Percentiles rank a stretch among this genome's conserved stretches.
Conservation (phyloP, 306 rosid genomes). For the Elaeagnus macrophylla region DNA sequence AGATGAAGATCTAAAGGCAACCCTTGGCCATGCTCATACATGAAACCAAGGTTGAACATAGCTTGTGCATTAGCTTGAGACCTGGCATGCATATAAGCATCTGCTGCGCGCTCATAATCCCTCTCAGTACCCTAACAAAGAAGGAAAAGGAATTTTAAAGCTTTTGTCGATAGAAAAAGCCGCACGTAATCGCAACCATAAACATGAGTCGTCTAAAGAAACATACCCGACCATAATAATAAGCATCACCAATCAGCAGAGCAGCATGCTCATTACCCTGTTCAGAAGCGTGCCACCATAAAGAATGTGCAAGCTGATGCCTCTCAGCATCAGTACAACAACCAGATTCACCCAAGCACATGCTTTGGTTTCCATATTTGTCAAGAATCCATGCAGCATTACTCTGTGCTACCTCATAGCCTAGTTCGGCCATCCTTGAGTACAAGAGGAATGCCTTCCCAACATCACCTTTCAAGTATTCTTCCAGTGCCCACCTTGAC, state of each 20-base stretch:
- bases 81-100: constrained; percentile 94
- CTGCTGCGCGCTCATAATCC: constrained; percentile 92
- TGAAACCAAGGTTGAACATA: constrained; percentile 96
- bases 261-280: constrained; percentile 99
- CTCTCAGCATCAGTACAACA: constrained; percentile 77
- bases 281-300: constrained; percentile 99
- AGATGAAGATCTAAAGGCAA: constrained; percentile 84
- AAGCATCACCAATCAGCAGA: constrained; percentile 91
- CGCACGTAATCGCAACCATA: constrained; percentile 1
- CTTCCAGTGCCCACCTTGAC: constrained; percentile 97
- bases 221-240: constrained; percentile 97
- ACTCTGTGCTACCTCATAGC: constrained; percentile 96
- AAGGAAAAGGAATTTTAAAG: constrained; percentile 1
- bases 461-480: constrained; percentile 82
- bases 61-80: constrained; percentile 88
- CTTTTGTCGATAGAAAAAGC: constrained; percentile 1
- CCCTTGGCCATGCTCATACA: constrained; percentile 96
- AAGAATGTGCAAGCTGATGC: constrained; percentile 90
- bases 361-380: constrained; percentile 85
- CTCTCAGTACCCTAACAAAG: constrained; percentile 70
- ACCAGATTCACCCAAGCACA: constrained; percentile 94
- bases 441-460: constrained; percentile 90
- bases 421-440: constrained; percentile 97
- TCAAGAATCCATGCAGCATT: constrained; percentile 99
- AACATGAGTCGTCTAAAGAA: constrained; percentile 14